These are phyloP conservation scores for Emericellopsis atlantica DNA, from an alignment of 2,329 filamentous ascomycete genomes.

Conservation along the genomic window DNA sequence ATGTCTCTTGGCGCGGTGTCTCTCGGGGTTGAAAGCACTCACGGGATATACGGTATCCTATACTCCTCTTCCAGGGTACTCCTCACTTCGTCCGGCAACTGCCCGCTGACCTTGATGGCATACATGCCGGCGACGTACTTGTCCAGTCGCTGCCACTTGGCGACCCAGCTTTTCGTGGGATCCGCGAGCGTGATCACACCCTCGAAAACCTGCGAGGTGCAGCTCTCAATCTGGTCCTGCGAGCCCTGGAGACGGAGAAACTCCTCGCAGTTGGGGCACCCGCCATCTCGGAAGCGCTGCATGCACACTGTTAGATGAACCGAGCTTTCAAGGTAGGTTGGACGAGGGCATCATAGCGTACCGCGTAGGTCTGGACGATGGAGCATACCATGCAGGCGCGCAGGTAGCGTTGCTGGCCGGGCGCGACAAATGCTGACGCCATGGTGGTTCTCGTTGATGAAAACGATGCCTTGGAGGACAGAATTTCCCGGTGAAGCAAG, in stretches of 20 bases:
- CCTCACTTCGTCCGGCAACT: slow-evolving; percentile 54
- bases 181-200: slow-evolving; percentile 78
- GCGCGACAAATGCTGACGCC: slow-evolving; percentile 36
- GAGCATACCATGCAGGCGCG: slow-evolving; percentile 99
- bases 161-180: slow-evolving; percentile 81
- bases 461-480: not conserved
- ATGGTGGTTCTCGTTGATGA: not conserved
- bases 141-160: slow-evolving; percentile 90
- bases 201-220: slow-evolving; percentile 93
- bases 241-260: slow-evolving; percentile 75
- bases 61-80: slow-evolving; percentile 49
- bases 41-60: slow-evolving; percentile 55
- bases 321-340: not conserved
- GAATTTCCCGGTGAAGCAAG: not conserved
- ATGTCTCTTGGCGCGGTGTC: not conserved
- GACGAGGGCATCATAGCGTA: slow-evolving; percentile 24
- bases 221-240: slow-evolving; percentile 73
- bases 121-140: slow-evolving; percentile 83
- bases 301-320: not conserved
- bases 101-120: slow-evolving; percentile 85
- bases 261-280: slow-evolving; percentile 94
- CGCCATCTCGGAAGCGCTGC: slow-evolving; percentile 73
- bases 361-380: slow-evolving; percentile 71
- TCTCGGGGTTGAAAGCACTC: slow-evolving; percentile 23
- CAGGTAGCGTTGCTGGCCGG: slow-evolving; percentile 69